phyloP scores from a whole-genome alignment of 768 basidiomycete genomes.

The Lactarius indigo region DNA sequence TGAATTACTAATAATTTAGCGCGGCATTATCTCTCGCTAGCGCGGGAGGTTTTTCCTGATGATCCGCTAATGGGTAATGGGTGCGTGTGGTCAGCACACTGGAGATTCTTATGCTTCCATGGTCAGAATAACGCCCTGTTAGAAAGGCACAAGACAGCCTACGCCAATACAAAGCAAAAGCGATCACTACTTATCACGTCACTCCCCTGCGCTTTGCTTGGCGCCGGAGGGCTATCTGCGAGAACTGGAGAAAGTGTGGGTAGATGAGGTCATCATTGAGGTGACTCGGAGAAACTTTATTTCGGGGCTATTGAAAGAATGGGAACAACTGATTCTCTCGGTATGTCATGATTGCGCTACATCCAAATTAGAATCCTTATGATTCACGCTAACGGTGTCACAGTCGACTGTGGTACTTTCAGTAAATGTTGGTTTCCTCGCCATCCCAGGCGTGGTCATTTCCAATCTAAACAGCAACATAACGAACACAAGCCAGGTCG shows the following conservation, averaged over 20 bases:
- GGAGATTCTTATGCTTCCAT: background rate
- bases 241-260: background rate
- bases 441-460: conserved; percentile 30
- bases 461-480: background rate
- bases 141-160: background rate
- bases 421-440: conserved; percentile 35
- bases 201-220: background rate
- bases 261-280: background rate
- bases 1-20: too few relatives aligned
- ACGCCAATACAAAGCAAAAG: background rate
- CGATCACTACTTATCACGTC: background rate
- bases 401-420: conserved; percentile 35
- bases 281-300: background rate
- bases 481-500: background rate
- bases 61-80: too few relatives aligned
- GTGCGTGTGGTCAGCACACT: background rate
- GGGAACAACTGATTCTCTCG: background rate
- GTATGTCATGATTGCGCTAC: background rate
- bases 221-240: background rate
- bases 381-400: background rate
- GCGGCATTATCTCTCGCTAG: too few relatives aligned
- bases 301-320: background rate
- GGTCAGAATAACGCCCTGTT: background rate
- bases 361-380: background rate
- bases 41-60: too few relatives aligned